phyloP scores from a whole-genome alignment of 139 green algal species.

The Chlorella sp. region DNA sequence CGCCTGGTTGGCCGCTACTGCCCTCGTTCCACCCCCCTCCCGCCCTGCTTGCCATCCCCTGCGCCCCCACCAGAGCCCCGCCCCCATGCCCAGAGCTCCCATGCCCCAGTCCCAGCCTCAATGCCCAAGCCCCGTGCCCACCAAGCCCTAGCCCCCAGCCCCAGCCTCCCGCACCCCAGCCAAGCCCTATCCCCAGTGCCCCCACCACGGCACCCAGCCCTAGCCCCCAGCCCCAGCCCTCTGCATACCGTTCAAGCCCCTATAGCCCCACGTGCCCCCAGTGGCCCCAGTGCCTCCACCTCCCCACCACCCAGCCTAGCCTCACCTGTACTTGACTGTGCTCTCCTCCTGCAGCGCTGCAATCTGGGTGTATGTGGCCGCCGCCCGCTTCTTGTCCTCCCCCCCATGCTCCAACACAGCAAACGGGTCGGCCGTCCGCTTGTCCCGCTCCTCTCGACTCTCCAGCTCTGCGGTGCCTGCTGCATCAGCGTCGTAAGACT shows the following conservation, averaged over 20 bases:
- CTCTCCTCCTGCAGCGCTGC: slow-evolving; percentile 52
- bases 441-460: background rate
- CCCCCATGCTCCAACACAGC: slow-evolving; percentile 62
- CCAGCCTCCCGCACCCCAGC: too few species aligned
- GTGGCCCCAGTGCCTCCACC: too few species aligned
- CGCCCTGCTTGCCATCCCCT: background rate
- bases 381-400: slow-evolving; percentile 38
- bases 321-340: slow-evolving; percentile 37
- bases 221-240: background rate
- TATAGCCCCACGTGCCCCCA: too few species aligned
- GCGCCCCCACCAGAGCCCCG: too few species aligned
- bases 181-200: background rate
- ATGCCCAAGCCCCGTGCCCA: too few species aligned
- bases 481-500: slow-evolving; percentile 65
- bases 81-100: too few species aligned
- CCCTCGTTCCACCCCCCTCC: too few species aligned
- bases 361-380: slow-evolving; percentile 41
- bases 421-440: slow-evolving; percentile 61
- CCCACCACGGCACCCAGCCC: too few species aligned
- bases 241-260: background rate
- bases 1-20: too few species aligned
- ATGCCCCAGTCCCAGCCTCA: too few species aligned
- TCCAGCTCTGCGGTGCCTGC: slow-evolving; percentile 55
- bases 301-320: background rate
- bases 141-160: too few species aligned